Evolutionary conservation across 352 stramenopile genomes (phyloP).

Genomic region (Albugo candida): DNA sequence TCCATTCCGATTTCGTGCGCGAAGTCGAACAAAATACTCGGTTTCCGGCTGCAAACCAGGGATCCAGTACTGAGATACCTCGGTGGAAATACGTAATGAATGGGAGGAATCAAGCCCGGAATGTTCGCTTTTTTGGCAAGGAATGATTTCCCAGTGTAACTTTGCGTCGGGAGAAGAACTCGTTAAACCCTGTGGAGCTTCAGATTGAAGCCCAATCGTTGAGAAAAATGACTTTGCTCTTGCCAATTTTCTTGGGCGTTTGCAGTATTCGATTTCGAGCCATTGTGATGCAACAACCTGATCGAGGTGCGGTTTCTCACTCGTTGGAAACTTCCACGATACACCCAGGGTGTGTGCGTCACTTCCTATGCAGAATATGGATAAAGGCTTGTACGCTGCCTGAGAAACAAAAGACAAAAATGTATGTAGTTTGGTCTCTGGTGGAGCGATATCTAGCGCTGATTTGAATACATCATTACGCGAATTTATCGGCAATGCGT

Average conservation of each 20-base stretch:
- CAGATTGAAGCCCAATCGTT: slow-evolving; percentile 17
- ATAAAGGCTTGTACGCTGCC: slow-evolving; percentile 13
- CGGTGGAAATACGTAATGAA: slow-evolving; percentile 19
- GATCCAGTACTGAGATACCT: slow-evolving; percentile 36
- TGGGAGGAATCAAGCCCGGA: too few species aligned
- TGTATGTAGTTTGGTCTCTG: slow-evolving; percentile 6
- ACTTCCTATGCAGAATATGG: slow-evolving; percentile 17
- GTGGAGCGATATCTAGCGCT: slow-evolving; percentile 18
- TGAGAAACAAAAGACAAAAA: slow-evolving; percentile 25
- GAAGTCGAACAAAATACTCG: slow-evolving; percentile 42
- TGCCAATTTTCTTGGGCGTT: slow-evolving; percentile 25
- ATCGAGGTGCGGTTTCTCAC: slow-evolving; percentile 11
- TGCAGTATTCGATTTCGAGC: slow-evolving; percentile 40
- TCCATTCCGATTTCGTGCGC: slow-evolving; percentile 35
- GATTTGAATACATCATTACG: slow-evolving; percentile 23
- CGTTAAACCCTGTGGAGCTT: slow-evolving; percentile 5
- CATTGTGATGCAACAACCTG: slow-evolving; percentile 22
- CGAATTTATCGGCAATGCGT: slow-evolving; percentile 21
- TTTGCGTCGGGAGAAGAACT: slow-evolving; percentile 12
- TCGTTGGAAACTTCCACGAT: slow-evolving; percentile 22
- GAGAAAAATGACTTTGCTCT: slow-evolving; percentile 23
- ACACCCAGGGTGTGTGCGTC: slow-evolving; percentile 30
- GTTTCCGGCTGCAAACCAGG: slow-evolving; percentile 24
- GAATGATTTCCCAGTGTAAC: too few species aligned
- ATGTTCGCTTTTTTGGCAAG: too few species aligned